Percentiles rank a stretch among this genome's conserved stretches.
These are phyloP conservation scores for Claviceps sorghi DNA, from an alignment of 2,329 filamentous ascomycete genomes.

Conservation along the genomic window DNA sequence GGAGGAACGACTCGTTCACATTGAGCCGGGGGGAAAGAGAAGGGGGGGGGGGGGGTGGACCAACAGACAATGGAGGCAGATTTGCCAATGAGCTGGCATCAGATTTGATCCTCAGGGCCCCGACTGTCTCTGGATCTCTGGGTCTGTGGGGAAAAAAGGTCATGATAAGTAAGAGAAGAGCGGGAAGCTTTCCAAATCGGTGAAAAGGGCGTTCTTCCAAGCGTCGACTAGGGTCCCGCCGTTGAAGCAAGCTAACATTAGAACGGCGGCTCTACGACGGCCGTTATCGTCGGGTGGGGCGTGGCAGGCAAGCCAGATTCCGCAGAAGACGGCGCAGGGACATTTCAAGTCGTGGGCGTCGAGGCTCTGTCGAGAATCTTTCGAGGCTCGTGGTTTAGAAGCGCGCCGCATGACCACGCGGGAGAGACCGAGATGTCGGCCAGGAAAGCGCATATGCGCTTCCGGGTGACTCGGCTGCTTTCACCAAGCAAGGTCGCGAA, in stretches of 20 bases:
- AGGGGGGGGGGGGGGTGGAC: background rate
- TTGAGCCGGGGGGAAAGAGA: no score
- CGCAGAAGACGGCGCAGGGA: background rate
- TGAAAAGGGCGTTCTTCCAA: background rate
- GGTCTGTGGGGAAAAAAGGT: background rate
- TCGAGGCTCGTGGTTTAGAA: background rate
- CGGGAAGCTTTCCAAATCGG: background rate
- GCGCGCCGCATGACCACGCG: background rate
- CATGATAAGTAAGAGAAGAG: background rate
- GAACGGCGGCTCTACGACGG: background rate
- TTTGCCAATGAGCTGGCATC: background rate
- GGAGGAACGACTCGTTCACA: conserved; percentile 1
- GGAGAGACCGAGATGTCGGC: background rate
- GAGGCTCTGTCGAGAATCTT: no score
- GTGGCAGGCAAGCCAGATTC: background rate
- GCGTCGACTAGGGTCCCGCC: background rate
- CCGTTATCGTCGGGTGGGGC: background rate
- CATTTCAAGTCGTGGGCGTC: background rate
- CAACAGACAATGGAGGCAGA: background rate
- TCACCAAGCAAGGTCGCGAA: background rate
- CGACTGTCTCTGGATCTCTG: background rate
- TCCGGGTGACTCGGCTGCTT: background rate
- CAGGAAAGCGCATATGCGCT: background rate
- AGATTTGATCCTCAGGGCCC: conserved; percentile 1
- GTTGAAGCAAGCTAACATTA: background rate